These are phyloP conservation scores for Monilinia fructicola DNA, from an alignment of 2,329 filamentous ascomycete genomes.

Conservation along the genomic window DNA sequence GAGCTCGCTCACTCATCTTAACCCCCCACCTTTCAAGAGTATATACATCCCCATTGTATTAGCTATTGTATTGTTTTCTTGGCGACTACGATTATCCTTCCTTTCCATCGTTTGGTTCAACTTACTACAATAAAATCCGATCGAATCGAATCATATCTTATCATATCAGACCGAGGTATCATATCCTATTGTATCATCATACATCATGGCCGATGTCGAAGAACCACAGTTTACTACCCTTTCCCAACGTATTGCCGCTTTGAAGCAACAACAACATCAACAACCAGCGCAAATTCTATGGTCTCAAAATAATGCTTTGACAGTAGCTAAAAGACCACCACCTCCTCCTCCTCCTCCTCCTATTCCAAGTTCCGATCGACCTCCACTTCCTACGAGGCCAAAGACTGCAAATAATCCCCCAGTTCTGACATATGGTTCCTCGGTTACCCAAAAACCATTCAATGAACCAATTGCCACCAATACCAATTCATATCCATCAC, in stretches of 20 bases:
- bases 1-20: not conserved
- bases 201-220: slow-evolving; percentile 58
- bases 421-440: slow-evolving; percentile 36
- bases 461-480: slow-evolving; percentile 35
- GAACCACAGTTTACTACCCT: slow-evolving; percentile 62
- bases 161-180: too few relatives aligned
- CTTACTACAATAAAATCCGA: not conserved
- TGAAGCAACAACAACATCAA: slow-evolving; percentile 50
- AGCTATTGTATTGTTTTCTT: not conserved
- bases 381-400: slow-evolving; percentile 42
- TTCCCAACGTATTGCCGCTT: slow-evolving; percentile 62
- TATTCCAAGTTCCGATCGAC: slow-evolving; percentile 46
- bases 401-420: slow-evolving; percentile 44
- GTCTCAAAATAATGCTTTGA: slow-evolving; percentile 26
- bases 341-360: slow-evolving; percentile 59
- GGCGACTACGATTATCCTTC: not conserved
- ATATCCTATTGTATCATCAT: too few relatives aligned
- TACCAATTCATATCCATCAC: slow-evolving; percentile 32
- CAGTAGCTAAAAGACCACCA: slow-evolving; percentile 48
- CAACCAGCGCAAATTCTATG: slow-evolving; percentile 29
- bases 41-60: too few relatives aligned
- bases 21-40: not conserved
- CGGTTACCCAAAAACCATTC: slow-evolving; percentile 32
- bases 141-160: too few relatives aligned
- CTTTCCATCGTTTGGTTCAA: not conserved